Evolutionary conservation across 2,329 filamentous ascomycete genomes (phyloP), one percentile per base, ranked within the genome.

Genomic region (Apiospora kogelbergensis): DNA sequence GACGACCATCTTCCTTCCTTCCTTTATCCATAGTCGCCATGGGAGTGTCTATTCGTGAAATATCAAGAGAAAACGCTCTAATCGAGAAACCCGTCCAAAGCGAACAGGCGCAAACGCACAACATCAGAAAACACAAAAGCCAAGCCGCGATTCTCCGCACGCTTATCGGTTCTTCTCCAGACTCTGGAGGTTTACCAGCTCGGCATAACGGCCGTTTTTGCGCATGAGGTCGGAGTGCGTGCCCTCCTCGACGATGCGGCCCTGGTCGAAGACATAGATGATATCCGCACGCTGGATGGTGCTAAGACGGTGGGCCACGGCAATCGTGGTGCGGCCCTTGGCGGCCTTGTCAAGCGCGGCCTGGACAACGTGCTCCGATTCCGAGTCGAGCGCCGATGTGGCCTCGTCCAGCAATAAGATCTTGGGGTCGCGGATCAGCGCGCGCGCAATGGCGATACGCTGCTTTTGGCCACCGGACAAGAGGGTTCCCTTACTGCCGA

Each of bases 241-340:
- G 6, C 95, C 95, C 73, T 88, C 87, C 83, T 98, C 95, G 1
- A 97, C 92, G 57, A 98, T 89, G 70, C 89, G 87, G 9, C 95
- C 96, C 75, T 93, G 90, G 79, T 98, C 95, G 78, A 98, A 96
- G n/a, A 98, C 95, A 73, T 97, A 98, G 74, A 98, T 98, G 65
- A 95, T 83, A 77, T 98, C 95, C 0, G 95, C 95, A 78, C 96
- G 95, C 78, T 97, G 94, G 70, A 98, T 98, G 0, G 96, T 98
- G 76, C 90, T 94, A 6, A 99, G 83, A 30, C 96, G 87, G 81
- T 99, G 95, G 3, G 96, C 96, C 1, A 99, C 95, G 0, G 95
- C 95, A 71, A 99, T 96, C 0, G 95, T 98, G 7, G 94, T 97
- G 66, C 94, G 88, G 60, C 91, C 94, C 83, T 93, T 91, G 24